Evolutionary conservation across 1,139 yeast genomes (phyloP).

Genomic region (Taphrina wiesneri): DNA sequence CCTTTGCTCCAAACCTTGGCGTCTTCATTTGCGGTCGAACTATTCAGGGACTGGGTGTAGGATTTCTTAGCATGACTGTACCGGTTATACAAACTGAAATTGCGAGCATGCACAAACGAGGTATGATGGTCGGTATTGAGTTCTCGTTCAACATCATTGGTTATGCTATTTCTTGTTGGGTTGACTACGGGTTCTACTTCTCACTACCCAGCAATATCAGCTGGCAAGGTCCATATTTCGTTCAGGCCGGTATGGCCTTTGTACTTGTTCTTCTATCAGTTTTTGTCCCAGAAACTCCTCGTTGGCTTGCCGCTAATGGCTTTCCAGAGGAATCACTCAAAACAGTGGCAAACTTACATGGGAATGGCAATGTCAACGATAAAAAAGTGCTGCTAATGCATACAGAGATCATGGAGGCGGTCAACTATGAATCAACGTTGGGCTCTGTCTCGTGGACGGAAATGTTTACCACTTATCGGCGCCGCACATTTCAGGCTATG

Average conservation of each 20-base stretch:
- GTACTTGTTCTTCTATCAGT: neutral
- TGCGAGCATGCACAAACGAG: constrained; percentile 7
- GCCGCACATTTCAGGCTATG: constrained; percentile 4
- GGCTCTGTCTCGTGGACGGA: constrained; percentile 1
- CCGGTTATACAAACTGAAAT: constrained; percentile 1
- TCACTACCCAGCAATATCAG: neutral
- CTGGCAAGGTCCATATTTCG: constrained; percentile 6
- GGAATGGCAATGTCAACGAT: neutral
- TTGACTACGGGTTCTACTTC: constrained; percentile 2
- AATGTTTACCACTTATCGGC: constrained; percentile 6
- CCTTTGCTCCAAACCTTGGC: constrained; percentile 2
- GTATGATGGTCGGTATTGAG: constrained; percentile 6
- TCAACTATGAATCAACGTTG: neutral
- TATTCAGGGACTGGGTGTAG: neutral
- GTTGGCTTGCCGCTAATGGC: constrained; percentile 2
- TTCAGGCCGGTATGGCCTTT: constrained; percentile 1
- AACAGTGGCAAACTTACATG: neutral
- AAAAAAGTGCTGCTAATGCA: neutral
- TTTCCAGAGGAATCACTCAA: neutral
- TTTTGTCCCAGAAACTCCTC: neutral
- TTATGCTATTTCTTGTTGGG: constrained; percentile 3
- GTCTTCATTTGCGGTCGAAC: neutral
- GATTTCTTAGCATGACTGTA: constrained; percentile 6
- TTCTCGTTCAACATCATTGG: constrained; percentile 1
- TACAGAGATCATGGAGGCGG: constrained; percentile 3